These are phyloP conservation scores for Linum lewisii DNA, from an alignment of 345 rosid genomes.

Conservation along the genomic window DNA sequence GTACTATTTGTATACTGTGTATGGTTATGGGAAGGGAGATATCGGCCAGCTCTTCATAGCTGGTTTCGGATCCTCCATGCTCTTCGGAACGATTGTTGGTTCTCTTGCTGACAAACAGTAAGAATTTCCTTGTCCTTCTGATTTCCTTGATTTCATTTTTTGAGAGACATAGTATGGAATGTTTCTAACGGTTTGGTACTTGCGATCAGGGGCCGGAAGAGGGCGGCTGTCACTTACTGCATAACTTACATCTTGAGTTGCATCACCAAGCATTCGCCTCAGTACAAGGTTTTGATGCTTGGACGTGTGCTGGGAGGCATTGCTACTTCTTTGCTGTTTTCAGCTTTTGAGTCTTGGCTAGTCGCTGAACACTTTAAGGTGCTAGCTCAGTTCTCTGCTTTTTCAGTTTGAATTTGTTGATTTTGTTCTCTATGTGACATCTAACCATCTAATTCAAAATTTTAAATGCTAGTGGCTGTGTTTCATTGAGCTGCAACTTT, in stretches of 20 bases:
- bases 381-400: too few relatives aligned
- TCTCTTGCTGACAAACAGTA: constrained; percentile 96
- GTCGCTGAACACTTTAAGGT: constrained; percentile 16
- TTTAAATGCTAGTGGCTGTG: background rate
- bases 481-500: background rate
- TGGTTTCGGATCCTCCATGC: constrained; percentile 98
- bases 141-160: background rate
- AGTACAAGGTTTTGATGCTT: constrained; percentile 4
- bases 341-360: constrained; percentile 16
- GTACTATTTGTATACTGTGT: constrained; percentile 70
- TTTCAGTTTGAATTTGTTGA: background rate
- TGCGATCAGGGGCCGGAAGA: constrained; percentile 71
- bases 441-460: background rate
- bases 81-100: constrained; percentile 95
- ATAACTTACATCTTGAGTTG: constrained; percentile 7
- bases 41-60: constrained; percentile 95
- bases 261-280: constrained; percentile 6
- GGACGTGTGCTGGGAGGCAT: constrained; percentile 19
- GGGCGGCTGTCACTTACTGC: constrained; percentile 84
- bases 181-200: background rate
- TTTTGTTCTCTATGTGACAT: background rate
- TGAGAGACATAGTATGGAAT: background rate
- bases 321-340: constrained; percentile 22
- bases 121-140: constrained; percentile 18
- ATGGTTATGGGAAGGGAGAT: constrained; percentile 81